phyloP scores from a whole-genome alignment of 2,329 filamentous ascomycete species.

The Drechslerella stenobrocha region DNA sequence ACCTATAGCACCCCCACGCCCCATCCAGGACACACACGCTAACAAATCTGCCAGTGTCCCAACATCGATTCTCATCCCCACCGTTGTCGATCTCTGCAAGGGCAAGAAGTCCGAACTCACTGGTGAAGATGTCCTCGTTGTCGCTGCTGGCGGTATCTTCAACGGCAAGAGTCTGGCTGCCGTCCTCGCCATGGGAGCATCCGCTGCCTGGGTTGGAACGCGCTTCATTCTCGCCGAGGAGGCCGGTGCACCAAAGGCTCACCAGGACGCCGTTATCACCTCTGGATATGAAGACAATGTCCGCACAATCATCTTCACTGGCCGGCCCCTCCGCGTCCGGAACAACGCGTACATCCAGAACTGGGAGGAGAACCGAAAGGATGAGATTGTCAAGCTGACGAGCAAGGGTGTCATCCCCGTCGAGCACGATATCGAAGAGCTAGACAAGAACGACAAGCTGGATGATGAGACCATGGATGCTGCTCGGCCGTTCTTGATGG shows the following conservation, averaged over 20 bases:
- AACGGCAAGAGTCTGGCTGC: conserved; percentile 89
- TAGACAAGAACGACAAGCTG: conserved; percentile 63
- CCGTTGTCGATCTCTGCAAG: conserved; percentile 79
- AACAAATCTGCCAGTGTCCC: conserved; percentile 63
- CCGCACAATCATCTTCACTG: conserved; percentile 98
- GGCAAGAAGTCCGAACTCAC: conserved; percentile 84
- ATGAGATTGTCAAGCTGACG: conserved; percentile 91
- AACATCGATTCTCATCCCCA: conserved; percentile 87
- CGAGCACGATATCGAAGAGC: conserved; percentile 87
- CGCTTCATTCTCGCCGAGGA: conserved; percentile 93
- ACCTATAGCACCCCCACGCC: not conserved
- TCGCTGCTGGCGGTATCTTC: conserved; percentile 92
- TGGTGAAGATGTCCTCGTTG: conserved; percentile 81
- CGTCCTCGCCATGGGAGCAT: conserved; percentile 87
- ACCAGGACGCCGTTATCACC: conserved; percentile 93
- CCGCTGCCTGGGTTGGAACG: conserved; percentile 94
- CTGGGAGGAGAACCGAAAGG: conserved; percentile 89
- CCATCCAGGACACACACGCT: not conserved
- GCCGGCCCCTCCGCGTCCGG: conserved; percentile 87
- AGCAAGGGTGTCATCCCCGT: conserved; percentile 88
- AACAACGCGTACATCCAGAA: conserved; percentile 91
- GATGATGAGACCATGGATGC: conserved; percentile 89
- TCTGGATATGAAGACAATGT: conserved; percentile 93
- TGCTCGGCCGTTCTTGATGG: conserved; percentile 90
- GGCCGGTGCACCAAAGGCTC: conserved; percentile 86